Base-by-base conservation (phyloP, 371 early-diverging fungal genomes). In the Mucor saturninus region DNA sequence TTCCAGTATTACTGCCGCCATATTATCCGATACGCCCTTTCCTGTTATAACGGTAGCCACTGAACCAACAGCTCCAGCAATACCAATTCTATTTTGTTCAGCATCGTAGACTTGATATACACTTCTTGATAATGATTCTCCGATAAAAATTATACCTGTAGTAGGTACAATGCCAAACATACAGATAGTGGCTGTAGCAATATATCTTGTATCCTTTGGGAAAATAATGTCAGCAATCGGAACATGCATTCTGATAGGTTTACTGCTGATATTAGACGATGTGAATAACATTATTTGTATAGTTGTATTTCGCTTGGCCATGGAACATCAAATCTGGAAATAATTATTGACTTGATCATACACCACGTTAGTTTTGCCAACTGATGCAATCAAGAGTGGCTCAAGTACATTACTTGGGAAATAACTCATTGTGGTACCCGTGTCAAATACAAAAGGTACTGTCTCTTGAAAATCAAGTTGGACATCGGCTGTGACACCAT, bases 401-500 rank as follows among this genome's bases (percentile, higher is more conserved):
- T 67, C 65, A 0, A 71, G 50, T 6, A 75, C 62, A 21, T 54
- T 32, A 0, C 60, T 69, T 0, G 79, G 78, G 31, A 81, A 13
- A 37, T 75, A 78, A 8, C 73, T 78, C 35, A 81, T 35, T 0
- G 81, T 78, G 8, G 77, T 81, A 5, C 81, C 81, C 1, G 81
- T 81, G 35, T 81, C 81, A 38, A 81, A 69, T 28, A 76, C 62
- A 46, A 71, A 76, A 5, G 56, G 58, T 1, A 39, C 11, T 0
- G 55, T 54, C n/a, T 54, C 2, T 35, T 63, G 2, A 29, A 62
- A 40, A 29, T 26, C 11, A 35, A 51, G 52, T 35, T 29, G 9
- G 28, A 32, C 9, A 38, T 5, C 10, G 9, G 31, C 38, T 32
- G 61, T 26, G 15, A 42, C 9, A 56, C 70, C 13, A 45, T 56